A percentile compares a stretch with the other conserved stretches of the same genome.
These are phyloP conservation scores for Trichoderma sp. DNA, from an alignment of 2,329 filamentous ascomycete genomes.

Conservation along the genomic window DNA sequence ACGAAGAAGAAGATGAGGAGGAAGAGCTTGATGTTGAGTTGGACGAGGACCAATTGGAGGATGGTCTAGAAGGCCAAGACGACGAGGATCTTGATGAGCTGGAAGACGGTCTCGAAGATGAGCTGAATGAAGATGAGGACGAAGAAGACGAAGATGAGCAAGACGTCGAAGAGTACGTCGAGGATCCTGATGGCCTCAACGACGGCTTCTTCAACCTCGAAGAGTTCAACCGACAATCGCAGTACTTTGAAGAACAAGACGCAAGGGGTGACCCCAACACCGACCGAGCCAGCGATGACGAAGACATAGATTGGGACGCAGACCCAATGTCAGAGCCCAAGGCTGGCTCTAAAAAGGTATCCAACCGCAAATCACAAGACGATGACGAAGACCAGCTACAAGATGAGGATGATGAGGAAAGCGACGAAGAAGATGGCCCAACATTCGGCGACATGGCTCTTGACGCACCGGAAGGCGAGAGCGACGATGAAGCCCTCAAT, in stretches of 20 bases:
- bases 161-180: slow-evolving; percentile 46
- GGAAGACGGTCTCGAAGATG: not conserved
- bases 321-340: slow-evolving; percentile 60
- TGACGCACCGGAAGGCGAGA: slow-evolving; percentile 67
- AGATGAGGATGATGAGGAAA: slow-evolving; percentile 50
- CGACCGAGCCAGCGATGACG: slow-evolving; percentile 74
- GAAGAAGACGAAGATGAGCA: slow-evolving; percentile 40
- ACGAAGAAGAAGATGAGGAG: slow-evolving; percentile 31
- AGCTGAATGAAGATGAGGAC: slow-evolving; percentile 33
- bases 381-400: slow-evolving; percentile 59
- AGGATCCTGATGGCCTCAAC: slow-evolving; percentile 79
- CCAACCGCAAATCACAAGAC: slow-evolving; percentile 36
- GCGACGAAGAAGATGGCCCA: slow-evolving; percentile 71
- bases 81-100: slow-evolving; percentile 24
- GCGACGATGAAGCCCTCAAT: slow-evolving; percentile 60
- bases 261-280: slow-evolving; percentile 71
- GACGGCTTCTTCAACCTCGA: slow-evolving; percentile 98
- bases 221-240: slow-evolving; percentile 91
- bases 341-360: slow-evolving; percentile 25
- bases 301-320: slow-evolving; percentile 82
- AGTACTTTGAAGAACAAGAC: slow-evolving; percentile 85
- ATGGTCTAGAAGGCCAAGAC: slow-evolving; percentile 33
- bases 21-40: slow-evolving; percentile 36
- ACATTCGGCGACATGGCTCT: slow-evolving; percentile 80
- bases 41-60: slow-evolving; percentile 33